Evolutionary conservation across 129 eudicot species (phyloP), one percentile per base, ranked within the genome.

Genomic region (Kitagawia praeruptora): DNA sequence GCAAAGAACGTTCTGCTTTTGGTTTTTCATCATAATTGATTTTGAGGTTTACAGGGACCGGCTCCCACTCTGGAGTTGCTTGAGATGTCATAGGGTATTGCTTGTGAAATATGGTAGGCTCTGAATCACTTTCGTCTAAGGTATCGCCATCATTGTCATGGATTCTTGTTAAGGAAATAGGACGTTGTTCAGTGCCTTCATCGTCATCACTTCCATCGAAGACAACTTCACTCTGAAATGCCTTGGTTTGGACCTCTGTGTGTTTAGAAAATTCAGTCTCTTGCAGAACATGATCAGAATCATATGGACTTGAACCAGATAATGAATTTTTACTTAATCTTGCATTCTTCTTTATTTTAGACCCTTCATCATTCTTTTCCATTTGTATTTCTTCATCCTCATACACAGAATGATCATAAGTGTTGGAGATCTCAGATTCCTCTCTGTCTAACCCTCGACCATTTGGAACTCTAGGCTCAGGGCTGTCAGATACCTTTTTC

Each of bases 161-260:
- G 76, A 41, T 72, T 72, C 51, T 72, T 40, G 76, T 37, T 39
- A 23, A 8, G 46, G 76, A 72, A 42, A 72, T 21, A 72, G 31
- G 47, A 45, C 46, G 66, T 38, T 56, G 75, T 71, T 76, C 84
- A 37, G 27, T 51, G 49, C 49, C 75, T 56, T 42, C 37, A 38
- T 85, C 92, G 21, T 79, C 73, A 25, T 90, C 88, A 75, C 88
- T 89, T 81, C 64, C 90, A 84, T 89, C 85, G 73, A 79, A 89
- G 31, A 81, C 70, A 39, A 84, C 49, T 28, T 45, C 76, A 81
- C 37, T 84, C 58, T 53, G 77, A 15, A 76, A 25, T 51, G 75
- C 67, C 79, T 51, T 44, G 6, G 23, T 51, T 73, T 82, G 74
- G 10, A 37, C 75, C 61, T 67, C 82, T 28, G 45, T 84, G 21